Evolutionary conservation across 495 filamentous ascomycete species (phyloP), one percentile per base, ranked within the genome.

Genomic region (Daldinia concentrica): DNA sequence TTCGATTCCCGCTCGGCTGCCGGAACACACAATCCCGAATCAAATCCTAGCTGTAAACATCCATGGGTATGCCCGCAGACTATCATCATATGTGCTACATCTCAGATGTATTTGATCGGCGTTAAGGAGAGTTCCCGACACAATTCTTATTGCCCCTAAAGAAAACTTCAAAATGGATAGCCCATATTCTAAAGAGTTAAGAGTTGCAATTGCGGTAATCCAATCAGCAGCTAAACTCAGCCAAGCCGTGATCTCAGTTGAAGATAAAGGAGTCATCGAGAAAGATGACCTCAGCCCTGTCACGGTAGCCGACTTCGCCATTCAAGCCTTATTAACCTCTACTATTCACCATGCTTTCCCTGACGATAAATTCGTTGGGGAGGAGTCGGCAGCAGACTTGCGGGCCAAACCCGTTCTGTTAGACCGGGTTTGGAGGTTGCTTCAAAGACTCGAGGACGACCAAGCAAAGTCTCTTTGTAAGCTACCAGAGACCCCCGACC

Each of bases 271-370:
- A 29, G 73, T 67, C 29, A 62, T 83, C 22, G 76, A 79, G 54
- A 91, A 91, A 72, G 82, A 80, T 61, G 89, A 91, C 69, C 77
- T 82, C 7, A 86, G 83, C 27, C 88, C 88, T 6, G 89, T 91
- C 29, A 91, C 89, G 2, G 83, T 90, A n/a, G 88, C 87, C 73
- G 89, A 91, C 69, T 90, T 90, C 71, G 89, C 86, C 59, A 86
- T 89, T 43, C 89, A 91, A 75, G 86, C 88, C 19, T 78, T 90
- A 4, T 83, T 91, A 26, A 86, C 89, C 51, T 80, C 80, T 36
- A 86, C 86, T 0, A 76, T 91, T 32, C 80, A 84, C 64, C 56
- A 76, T 50, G 77, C 77, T 45, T 91, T 90, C 65, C 88, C 89
- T 2, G 43, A 76, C 22, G 87, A 90, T 69, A 78, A 78, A 24